These are phyloP conservation scores for Pichia sp. DNA, from an alignment of 1,139 yeast species.

Conservation along the genomic window DNA sequence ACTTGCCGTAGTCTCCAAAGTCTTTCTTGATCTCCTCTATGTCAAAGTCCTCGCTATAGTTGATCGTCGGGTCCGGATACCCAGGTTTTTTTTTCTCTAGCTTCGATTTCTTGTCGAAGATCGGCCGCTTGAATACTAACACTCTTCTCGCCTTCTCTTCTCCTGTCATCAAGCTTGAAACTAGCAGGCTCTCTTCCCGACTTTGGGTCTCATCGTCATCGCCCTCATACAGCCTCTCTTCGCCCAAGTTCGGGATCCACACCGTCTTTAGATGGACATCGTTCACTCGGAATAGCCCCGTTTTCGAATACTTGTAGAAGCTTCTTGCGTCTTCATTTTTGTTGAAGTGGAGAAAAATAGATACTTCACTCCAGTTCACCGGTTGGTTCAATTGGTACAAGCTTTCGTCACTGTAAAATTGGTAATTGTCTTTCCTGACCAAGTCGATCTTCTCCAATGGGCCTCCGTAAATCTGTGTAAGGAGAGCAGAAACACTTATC, in stretches of 20 bases:
- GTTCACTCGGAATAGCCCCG: conserved; percentile 58
- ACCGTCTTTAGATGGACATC: conserved; percentile 46
- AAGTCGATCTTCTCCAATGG: conserved; percentile 54
- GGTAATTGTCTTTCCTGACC: conserved; percentile 18
- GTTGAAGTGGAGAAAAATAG: conserved; percentile 51
- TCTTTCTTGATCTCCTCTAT: conserved; percentile 43
- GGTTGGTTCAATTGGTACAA: conserved; percentile 14
- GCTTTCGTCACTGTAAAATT: conserved; percentile 7
- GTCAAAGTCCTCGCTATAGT: conserved; percentile 35
- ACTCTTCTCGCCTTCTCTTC: conserved; percentile 30
- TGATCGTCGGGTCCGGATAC: conserved; percentile 33
- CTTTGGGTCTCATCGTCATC: neutral
- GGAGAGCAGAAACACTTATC: conserved; percentile 47
- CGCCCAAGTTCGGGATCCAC: conserved; percentile 22
- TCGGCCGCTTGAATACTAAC: conserved; percentile 30
- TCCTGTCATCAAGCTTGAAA: conserved; percentile 20
- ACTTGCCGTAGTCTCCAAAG: conserved; percentile 53
- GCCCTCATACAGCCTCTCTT: neutral
- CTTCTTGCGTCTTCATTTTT: conserved; percentile 50
- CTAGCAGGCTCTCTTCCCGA: conserved; percentile 2
- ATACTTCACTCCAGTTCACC: conserved; percentile 24
- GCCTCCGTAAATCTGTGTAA: conserved; percentile 68
- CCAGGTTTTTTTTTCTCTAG: conserved; percentile 15
- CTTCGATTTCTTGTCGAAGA: conserved; percentile 20
- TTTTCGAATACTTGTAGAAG: conserved; percentile 52